Conservation (phyloP, 1,284 basidiomycete genomes). For the Sphagnurus paluster region DNA sequence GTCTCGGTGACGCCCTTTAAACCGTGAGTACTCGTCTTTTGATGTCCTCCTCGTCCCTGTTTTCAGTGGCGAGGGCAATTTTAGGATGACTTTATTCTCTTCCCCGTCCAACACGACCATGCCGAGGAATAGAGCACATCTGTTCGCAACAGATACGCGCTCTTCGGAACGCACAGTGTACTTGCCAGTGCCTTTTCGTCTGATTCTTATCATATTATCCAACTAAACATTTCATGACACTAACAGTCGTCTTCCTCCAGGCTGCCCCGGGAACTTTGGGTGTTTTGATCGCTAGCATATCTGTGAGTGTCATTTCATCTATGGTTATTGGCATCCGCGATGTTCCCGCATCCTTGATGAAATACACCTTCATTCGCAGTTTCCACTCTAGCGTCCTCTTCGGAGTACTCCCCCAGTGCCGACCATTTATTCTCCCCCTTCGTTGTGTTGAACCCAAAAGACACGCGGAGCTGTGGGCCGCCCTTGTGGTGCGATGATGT, state of each 20-base stretch:
- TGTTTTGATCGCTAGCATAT: not conserved
- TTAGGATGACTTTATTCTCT: slow-evolving; percentile 77
- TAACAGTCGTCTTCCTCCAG: not conserved
- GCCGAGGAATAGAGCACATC: slow-evolving; percentile 69
- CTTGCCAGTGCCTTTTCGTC: slow-evolving; percentile 84
- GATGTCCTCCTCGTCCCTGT: too few relatives aligned
- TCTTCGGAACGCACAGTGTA: slow-evolving; percentile 64
- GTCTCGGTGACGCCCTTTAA: too few relatives aligned
- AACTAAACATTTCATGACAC: slow-evolving; percentile 5
- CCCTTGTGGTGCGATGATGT: slow-evolving; percentile 64
- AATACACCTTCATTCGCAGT: slow-evolving; percentile 73
- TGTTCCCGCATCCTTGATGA: slow-evolving; percentile 48
- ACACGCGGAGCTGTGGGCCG: slow-evolving; percentile 57
- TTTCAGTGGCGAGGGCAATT: too few relatives aligned
- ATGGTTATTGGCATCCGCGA: not conserved
- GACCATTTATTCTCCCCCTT: slow-evolving; percentile 59
- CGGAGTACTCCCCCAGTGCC: slow-evolving; percentile 67
- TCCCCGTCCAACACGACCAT: slow-evolving; percentile 83
- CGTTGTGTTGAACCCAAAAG: slow-evolving; percentile 63
- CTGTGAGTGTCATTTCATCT: not conserved
- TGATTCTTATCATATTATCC: slow-evolving; percentile 41
- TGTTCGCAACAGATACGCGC: slow-evolving; percentile 71
- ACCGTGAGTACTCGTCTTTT: too few relatives aligned
- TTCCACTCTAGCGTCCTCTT: slow-evolving; percentile 71
- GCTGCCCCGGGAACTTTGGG: not conserved